These are phyloP conservation scores for Davidsoniella virescens DNA, from an alignment of 2,329 filamentous ascomycete genomes.

Conservation along the genomic window DNA sequence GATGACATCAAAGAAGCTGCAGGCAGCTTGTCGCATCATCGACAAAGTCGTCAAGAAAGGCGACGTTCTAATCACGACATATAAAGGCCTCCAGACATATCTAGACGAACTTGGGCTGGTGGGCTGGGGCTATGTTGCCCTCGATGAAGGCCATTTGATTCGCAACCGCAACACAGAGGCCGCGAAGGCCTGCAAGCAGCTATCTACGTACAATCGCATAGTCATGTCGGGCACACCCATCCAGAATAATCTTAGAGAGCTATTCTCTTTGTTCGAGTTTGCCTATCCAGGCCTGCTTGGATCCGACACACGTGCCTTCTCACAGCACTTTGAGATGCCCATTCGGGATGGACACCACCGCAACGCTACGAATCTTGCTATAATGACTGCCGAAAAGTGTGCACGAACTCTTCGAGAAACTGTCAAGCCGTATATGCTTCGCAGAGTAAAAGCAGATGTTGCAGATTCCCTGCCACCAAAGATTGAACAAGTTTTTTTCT, in stretches of 20 bases:
- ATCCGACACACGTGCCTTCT: slow-evolving; percentile 71
- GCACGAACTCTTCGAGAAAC: slow-evolving; percentile 87
- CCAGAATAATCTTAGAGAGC: slow-evolving; percentile 87
- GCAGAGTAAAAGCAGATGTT: slow-evolving; percentile 85
- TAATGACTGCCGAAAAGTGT: slow-evolving; percentile 86
- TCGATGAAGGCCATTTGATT: slow-evolving; percentile 97
- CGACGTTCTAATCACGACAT: slow-evolving; percentile 89
- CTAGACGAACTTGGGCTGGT: slow-evolving; percentile 64
- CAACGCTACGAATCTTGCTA: slow-evolving; percentile 83
- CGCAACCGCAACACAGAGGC: slow-evolving; percentile 91
- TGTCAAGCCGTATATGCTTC: slow-evolving; percentile 82
- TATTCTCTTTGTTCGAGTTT: slow-evolving; percentile 97
- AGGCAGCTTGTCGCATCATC: slow-evolving; percentile 63
- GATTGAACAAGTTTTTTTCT: slow-evolving; percentile 90
- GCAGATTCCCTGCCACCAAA: slow-evolving; percentile 89
- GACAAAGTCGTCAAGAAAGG: slow-evolving; percentile 68
- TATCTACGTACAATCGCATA: slow-evolving; percentile 75
- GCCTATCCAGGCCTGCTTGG: slow-evolving; percentile 92
- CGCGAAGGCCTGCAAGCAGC: slow-evolving; percentile 86
- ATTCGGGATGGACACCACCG: slow-evolving; percentile 89
- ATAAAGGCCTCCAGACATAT: slow-evolving; percentile 89
- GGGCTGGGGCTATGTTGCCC: slow-evolving; percentile 82
- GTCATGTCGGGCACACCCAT: slow-evolving; percentile 95
- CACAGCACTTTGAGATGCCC: slow-evolving; percentile 81
- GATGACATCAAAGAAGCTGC: slow-evolving; percentile 33